phyloP scores from a whole-genome alignment of 306 rosid species.

The Malus fusca region DNA sequence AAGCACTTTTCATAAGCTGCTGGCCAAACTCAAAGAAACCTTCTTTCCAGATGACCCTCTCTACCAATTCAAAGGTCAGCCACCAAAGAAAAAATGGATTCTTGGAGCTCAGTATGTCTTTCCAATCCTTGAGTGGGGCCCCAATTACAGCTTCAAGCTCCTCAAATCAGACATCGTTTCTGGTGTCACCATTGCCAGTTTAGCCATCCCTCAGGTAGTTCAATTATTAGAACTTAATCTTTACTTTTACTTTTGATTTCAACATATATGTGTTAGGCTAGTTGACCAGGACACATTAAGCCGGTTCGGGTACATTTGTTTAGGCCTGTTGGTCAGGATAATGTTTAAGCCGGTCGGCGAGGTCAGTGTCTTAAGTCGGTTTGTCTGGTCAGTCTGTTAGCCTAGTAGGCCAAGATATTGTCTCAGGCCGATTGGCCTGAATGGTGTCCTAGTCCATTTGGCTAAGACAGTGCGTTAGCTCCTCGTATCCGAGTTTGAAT shows the following conservation, averaged over 20 bases:
- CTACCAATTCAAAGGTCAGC: conserved; percentile 77
- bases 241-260: neutral
- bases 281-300: neutral
- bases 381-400: too few species aligned
- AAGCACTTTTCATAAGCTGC: conserved; percentile 47
- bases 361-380: neutral
- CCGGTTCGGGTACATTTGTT: neutral
- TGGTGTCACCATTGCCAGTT: conserved; percentile 96
- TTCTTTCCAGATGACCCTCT: conserved; percentile 94
- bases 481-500: too few species aligned
- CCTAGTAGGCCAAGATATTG: neutral
- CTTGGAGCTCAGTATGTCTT: conserved; percentile 76
- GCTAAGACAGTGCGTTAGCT: too few species aligned
- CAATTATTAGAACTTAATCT: neutral
- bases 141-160: conserved; percentile 55
- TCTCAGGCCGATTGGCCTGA: neutral
- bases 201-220: conserved; percentile 91
- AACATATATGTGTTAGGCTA: too few species aligned
- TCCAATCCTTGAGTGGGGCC: conserved; percentile 88
- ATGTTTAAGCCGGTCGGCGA: neutral
- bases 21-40: conserved; percentile 59
- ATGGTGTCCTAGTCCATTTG: too few species aligned
- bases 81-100: conserved; percentile 34
- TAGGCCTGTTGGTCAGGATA: neutral
- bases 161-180: conserved; percentile 83